phyloP scores from a whole-genome alignment of 2,329 filamentous ascomycete species.

The Lithohypha guttulata region DNA sequence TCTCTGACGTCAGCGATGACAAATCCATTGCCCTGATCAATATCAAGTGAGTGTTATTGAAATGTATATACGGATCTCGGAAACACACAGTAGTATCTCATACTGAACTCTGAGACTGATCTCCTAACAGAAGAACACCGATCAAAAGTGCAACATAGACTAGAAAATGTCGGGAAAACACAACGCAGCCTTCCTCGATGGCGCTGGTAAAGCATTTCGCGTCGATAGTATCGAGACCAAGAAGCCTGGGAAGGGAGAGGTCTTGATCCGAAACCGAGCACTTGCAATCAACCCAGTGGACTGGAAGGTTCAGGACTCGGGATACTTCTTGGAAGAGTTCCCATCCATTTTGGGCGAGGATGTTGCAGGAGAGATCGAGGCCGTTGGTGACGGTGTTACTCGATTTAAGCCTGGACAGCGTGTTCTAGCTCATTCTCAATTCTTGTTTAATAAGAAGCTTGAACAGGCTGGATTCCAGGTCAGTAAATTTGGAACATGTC shows the following conservation, averaged over 20 bases:
- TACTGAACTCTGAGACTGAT: not conserved
- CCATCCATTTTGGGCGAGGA: slow-evolving; percentile 25
- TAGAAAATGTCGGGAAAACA: slow-evolving; percentile 1
- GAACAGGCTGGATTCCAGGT: slow-evolving; percentile 24
- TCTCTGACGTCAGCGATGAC: no score
- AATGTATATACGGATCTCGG: no score
- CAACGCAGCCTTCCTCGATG: slow-evolving; percentile 5
- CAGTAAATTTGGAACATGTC: no score
- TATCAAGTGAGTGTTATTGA: no score
- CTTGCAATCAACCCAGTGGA: slow-evolving; percentile 27
- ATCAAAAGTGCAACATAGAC: no score
- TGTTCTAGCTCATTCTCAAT: slow-evolving; percentile 23
- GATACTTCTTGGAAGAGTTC: slow-evolving; percentile 16
- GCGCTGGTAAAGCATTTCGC: slow-evolving; percentile 13
- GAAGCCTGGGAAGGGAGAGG: slow-evolving; percentile 15
- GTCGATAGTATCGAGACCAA: slow-evolving; percentile 16
- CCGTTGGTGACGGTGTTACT: slow-evolving; percentile 22
- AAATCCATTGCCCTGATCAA: no score
- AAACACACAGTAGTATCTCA: not conserved
- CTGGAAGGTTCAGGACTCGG: slow-evolving; percentile 24
- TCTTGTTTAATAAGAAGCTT: slow-evolving; percentile 11
- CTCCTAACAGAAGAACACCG: not conserved
- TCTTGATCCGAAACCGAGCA: slow-evolving; percentile 22
- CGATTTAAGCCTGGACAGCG: slow-evolving; percentile 25
- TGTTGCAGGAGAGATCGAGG: slow-evolving; percentile 24